phyloP scores from a whole-genome alignment of 345 rosid species.

The Gossypioides kirkii region DNA sequence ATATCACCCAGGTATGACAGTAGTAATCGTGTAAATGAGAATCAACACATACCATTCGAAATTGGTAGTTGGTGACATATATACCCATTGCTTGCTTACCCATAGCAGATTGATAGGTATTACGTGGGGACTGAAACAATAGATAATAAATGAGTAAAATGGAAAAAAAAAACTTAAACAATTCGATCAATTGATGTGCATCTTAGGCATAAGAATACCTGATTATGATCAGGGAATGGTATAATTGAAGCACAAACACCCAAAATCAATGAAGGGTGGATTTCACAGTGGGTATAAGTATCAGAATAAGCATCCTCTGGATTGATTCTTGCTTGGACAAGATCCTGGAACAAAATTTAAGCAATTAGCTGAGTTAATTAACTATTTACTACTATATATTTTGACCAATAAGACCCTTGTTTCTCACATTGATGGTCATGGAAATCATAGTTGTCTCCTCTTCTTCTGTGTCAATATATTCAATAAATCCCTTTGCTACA shows the following conservation, averaged over 20 bases:
- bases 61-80: slow-evolving; percentile 95
- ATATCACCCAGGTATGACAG: background rate
- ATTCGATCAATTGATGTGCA: background rate
- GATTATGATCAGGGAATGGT: slow-evolving; percentile 99
- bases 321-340: slow-evolving; percentile 73
- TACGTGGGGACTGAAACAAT: slow-evolving; percentile 82
- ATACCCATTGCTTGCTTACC: slow-evolving; percentile 99
- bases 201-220: slow-evolving; percentile 41
- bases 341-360: slow-evolving; percentile 52
- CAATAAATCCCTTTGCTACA: slow-evolving; percentile 81
- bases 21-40: background rate
- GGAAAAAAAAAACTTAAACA: background rate
- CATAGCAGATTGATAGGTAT: slow-evolving; percentile 98
- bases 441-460: slow-evolving; percentile 99
- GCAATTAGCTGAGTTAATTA: background rate
- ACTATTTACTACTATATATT: background rate
- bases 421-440: slow-evolving; percentile 93
- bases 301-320: slow-evolving; percentile 79
- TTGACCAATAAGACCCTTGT: background rate
- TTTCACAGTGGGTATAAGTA: slow-evolving; percentile 95
- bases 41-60: slow-evolving; percentile 64
- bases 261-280: slow-evolving; percentile 92
- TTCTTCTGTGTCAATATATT: slow-evolving; percentile 95
- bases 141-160: slow-evolving; percentile 18
- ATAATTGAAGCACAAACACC: slow-evolving; percentile 98